Conservation (phyloP, 2,329 filamentous ascomycete species). For the Aspergillus ochraceoroseus region DNA sequence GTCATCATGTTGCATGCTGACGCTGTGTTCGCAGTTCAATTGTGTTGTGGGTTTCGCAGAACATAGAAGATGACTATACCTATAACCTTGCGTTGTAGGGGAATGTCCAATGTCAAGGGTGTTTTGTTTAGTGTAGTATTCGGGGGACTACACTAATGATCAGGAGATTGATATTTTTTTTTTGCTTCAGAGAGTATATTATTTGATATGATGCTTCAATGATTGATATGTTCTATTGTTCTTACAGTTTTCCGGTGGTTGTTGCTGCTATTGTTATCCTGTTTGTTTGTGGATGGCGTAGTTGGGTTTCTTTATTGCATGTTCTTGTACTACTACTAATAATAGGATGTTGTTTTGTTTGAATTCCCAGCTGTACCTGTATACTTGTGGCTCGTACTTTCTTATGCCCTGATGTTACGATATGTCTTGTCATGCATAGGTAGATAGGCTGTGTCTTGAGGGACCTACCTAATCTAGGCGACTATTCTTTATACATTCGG, state of each 20-base stretch:
- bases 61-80: slow-evolving; percentile 68
- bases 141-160: no score
- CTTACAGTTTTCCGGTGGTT: background rate
- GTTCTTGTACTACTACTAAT: no score
- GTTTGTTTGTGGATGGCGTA: slow-evolving; percentile 3
- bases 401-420: no score
- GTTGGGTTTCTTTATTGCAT: background rate
- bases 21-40: slow-evolving; percentile 49
- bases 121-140: background rate
- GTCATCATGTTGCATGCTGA: slow-evolving; percentile 5
- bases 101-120: slow-evolving; percentile 6
- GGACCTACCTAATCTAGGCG: no score
- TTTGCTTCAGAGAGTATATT: slow-evolving; percentile 3
- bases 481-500: no score
- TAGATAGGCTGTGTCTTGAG: no score
- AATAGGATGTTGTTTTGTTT: no score
- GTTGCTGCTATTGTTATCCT: slow-evolving; percentile 2
- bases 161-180: no score
- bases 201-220: background rate
- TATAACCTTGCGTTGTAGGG: slow-evolving; percentile 60
- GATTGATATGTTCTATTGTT: slow-evolving; percentile 3
- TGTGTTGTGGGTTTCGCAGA: slow-evolving; percentile 65
- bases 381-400: no score
- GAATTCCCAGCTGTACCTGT: no score
- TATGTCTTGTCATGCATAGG: no score